Evolutionary conservation across 345 rosid genomes (phyloP).

Genomic region (Camelina hispida): DNA sequence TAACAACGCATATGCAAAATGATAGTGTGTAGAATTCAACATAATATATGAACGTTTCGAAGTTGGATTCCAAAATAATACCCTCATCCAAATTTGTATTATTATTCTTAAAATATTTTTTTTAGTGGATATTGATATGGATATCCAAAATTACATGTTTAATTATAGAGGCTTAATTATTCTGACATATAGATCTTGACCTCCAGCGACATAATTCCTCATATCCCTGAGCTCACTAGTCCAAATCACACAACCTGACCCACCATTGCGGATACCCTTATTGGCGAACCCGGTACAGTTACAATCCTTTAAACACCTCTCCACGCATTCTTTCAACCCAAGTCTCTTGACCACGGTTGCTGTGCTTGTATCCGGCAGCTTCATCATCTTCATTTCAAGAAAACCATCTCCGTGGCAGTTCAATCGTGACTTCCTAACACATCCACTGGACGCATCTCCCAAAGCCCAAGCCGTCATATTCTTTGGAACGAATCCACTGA

Average conservation of each 20-base stretch:
- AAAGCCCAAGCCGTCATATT: slow-evolving; percentile 54
- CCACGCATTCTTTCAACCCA: slow-evolving; percentile 45
- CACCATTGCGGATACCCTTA: slow-evolving; percentile 44
- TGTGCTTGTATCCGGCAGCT: slow-evolving; percentile 58
- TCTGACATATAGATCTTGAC: slow-evolving; percentile 62
- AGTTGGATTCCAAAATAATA: neutral
- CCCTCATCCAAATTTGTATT: neutral
- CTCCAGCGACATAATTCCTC: slow-evolving; percentile 41
- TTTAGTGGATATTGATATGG: neutral
- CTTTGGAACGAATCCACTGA: slow-evolving; percentile 64
- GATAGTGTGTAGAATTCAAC: neutral
- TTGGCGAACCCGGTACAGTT: slow-evolving; percentile 52
- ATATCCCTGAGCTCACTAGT: slow-evolving; percentile 47
- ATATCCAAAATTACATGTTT: neutral
- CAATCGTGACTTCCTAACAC: slow-evolving; percentile 55
- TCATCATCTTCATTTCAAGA: slow-evolving; percentile 53
- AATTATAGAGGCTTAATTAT: neutral
- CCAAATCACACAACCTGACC: slow-evolving; percentile 59
- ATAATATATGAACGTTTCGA: neutral
- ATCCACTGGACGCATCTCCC: slow-evolving; percentile 55
- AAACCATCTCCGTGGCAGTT: slow-evolving; percentile 58
- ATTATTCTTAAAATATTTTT: neutral
- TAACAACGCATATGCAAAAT: neutral
- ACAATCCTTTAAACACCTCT: slow-evolving; percentile 47
- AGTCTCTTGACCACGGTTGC: slow-evolving; percentile 46